Conservation (phyloP, 148 eudicot genomes). For the Rhododendron simsii region DNA sequence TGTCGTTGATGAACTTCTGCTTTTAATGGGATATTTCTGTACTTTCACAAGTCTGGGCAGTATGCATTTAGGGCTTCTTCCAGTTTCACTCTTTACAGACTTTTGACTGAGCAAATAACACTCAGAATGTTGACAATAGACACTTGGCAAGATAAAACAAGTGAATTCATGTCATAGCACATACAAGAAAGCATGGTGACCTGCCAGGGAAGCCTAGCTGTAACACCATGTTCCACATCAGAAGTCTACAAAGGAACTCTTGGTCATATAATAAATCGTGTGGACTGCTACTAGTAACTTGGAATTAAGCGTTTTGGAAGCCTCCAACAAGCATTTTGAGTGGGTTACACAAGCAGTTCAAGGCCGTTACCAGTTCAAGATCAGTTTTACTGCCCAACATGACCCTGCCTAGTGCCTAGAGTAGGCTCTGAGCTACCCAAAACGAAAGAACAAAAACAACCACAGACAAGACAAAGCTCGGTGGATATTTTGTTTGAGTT, state of each 20-base stretch:
- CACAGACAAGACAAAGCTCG: background rate
- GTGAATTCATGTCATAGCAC: background rate
- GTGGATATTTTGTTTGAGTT: background rate
- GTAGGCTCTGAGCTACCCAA: background rate
- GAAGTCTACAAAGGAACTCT: background rate
- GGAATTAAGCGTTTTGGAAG: background rate
- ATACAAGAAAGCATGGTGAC: background rate
- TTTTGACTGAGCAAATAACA: constrained; percentile 2
- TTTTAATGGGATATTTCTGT: constrained; percentile 10
- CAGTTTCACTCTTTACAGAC: constrained; percentile 11
- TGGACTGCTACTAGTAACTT: background rate
- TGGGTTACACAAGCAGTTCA: background rate
- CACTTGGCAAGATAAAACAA: background rate
- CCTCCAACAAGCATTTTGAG: background rate
- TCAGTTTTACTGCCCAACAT: background rate
- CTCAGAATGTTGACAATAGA: background rate
- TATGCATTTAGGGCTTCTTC: constrained; percentile 20
- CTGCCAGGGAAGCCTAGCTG: background rate
- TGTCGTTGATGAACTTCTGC: constrained; percentile 19
- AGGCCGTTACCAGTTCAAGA: background rate
- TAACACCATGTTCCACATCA: background rate
- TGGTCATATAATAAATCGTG: background rate
- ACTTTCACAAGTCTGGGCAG: constrained; percentile 21
- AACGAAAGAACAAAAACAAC: background rate
- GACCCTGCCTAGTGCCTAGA: background rate